These are phyloP conservation scores for Globisporangium acanthophoron DNA, from an alignment of 352 stramenopile genomes.

Conservation along the genomic window DNA sequence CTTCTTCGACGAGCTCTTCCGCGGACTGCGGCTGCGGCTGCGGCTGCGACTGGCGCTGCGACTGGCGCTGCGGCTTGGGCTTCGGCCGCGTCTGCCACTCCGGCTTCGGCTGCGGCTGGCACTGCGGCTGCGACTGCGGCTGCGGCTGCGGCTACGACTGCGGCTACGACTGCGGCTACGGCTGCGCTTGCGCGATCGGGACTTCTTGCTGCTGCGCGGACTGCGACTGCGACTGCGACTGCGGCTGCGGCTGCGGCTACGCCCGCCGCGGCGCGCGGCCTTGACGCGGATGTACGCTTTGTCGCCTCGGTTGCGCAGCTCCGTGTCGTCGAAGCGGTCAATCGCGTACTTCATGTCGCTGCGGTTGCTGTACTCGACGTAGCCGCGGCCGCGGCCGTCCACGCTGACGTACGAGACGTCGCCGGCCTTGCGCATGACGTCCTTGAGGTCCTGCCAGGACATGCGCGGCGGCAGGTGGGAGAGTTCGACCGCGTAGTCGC, in stretches of 20 bases:
- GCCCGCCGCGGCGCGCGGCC: constrained; percentile 18
- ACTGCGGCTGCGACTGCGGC: constrained; percentile 14
- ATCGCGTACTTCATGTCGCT: constrained; percentile 69
- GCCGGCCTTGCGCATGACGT: constrained; percentile 54
- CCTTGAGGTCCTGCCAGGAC: constrained; percentile 70
- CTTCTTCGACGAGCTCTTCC: constrained; percentile 17
- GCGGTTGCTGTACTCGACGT: constrained; percentile 65
- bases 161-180: constrained; percentile 23
- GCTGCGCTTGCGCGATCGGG: neutral
- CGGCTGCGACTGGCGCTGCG: constrained; percentile 29
- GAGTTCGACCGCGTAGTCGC: constrained; percentile 51
- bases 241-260: constrained; percentile 31
- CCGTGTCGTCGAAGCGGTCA: constrained; percentile 55
- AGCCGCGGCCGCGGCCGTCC: constrained; percentile 53
- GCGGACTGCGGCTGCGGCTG: constrained; percentile 18
- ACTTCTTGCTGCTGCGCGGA: constrained; percentile 15
- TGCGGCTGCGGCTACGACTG: constrained; percentile 1
- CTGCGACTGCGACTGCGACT: constrained; percentile 14
- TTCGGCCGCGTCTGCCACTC: constrained; percentile 19
- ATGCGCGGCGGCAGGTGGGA: constrained; percentile 46
- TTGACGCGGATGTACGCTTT: constrained; percentile 50
- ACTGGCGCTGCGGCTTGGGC: constrained; percentile 22
- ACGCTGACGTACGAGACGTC: constrained; percentile 71
- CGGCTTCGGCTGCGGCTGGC: constrained; percentile 12
- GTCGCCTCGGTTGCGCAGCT: constrained; percentile 49